These are phyloP conservation scores for Trametes cubensis DNA, from an alignment of 768 basidiomycete genomes.

Conservation along the genomic window DNA sequence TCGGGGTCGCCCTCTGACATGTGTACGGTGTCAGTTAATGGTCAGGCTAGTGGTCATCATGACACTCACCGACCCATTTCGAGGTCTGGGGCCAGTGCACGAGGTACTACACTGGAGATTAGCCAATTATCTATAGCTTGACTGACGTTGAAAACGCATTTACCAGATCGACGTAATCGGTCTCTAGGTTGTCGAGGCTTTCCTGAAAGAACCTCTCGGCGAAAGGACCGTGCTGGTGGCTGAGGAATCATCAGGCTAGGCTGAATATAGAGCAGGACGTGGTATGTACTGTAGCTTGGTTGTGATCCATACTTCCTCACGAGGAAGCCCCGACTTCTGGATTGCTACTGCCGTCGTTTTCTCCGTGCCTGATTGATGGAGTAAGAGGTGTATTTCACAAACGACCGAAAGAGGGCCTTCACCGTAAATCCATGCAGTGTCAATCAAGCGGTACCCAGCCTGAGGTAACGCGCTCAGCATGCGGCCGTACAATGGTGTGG, in stretches of 20 bases:
- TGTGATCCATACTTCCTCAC: conserved; percentile 70
- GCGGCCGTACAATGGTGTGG: not conserved
- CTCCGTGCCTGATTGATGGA: conserved; percentile 36
- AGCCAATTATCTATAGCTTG: not conserved
- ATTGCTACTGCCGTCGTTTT: conserved; percentile 30
- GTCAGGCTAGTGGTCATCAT: not conserved
- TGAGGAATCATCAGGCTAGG: conserved; percentile 26
- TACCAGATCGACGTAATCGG: conserved; percentile 38
- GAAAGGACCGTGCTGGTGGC: conserved; percentile 39
- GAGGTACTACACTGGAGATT: conserved; percentile 41
- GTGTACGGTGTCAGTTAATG: conserved; percentile 5
- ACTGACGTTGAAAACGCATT: not conserved
- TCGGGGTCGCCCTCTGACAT: conserved; percentile 29
- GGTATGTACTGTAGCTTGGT: conserved; percentile 46
- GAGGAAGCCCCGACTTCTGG: conserved; percentile 56
- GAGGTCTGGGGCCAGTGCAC: conserved; percentile 53
- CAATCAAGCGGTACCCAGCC: conserved; percentile 34
- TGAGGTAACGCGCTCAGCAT: not conserved
- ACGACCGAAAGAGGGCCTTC: too few relatives aligned
- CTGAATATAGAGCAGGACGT: too few relatives aligned
- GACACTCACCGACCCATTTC: conserved; percentile 35
- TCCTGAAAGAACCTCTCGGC: conserved; percentile 36
- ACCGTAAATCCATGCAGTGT: conserved; percentile 37
- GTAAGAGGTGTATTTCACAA: too few relatives aligned
- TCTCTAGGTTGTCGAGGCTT: conserved; percentile 32